Base-by-base conservation (phyloP, 495 filamentous ascomycete species). In the Chlorociboria aeruginascens region DNA sequence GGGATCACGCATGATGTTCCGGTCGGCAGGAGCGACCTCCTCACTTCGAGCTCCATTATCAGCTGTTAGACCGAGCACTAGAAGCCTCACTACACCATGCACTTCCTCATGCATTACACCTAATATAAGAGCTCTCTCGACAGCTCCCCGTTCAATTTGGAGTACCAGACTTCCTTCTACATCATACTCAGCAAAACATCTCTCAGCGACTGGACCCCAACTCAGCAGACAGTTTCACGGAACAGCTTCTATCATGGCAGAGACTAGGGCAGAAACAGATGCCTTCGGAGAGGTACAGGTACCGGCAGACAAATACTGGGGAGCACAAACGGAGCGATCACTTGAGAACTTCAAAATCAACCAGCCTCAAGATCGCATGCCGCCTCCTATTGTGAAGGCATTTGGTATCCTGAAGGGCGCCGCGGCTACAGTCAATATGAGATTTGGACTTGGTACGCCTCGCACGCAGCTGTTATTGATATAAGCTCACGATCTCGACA, bases 371-470 rank as follows among this genome's bases (percentile, higher is more conserved):
- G 92, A 98, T 63, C 88, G 92, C 61, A 97, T 98, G 90, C 93
- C 92, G 40, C 83, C 86, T 50, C 83, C 89, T 0, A 81, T 98
- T 50, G 71, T 98, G 52, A 80, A 77, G 66, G 92, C 92, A 13
- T 98, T 98, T 62, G 93, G 92, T 65, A 92, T 98, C 62, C 75
- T 98, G 39, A 98, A 98, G 76, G 89, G 89, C 55, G 92, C 92
- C 47, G 93, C 92, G 29, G 92, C 93, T 34, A 87, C 80, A 8
- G 93, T 98, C 49, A 98, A 98, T 69, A 90, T 94, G 83, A 78
- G 81, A 62, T 95, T 72, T 63, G 92, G 92, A 56, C 86, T 98
- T 56, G 90, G 88, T 95, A 82, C 69, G 77, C 45, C 40, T 31
- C 29, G 28, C 12, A 34, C 20, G 42, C 13, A 49, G 10, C 31